Conservation (phyloP, 1,284 basidiomycete genomes). For the Trichosporon faecale region DNA sequence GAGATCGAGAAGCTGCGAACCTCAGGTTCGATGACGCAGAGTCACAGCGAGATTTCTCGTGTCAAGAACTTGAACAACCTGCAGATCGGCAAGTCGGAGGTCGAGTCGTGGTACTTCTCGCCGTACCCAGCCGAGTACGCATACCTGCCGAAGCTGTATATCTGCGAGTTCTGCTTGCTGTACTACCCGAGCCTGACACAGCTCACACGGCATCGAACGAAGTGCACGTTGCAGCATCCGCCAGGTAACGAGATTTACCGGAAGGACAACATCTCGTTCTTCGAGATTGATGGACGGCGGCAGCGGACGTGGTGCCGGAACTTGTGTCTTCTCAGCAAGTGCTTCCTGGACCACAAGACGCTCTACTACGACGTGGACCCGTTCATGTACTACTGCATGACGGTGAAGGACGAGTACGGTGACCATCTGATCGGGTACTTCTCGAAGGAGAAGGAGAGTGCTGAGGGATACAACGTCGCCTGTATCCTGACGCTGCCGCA, state of each 20-base stretch:
- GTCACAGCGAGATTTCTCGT: slow-evolving; percentile 91
- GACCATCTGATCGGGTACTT: slow-evolving; percentile 98
- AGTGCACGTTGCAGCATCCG: slow-evolving; percentile 91
- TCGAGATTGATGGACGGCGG: slow-evolving; percentile 95
- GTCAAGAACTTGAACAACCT: slow-evolving; percentile 98
- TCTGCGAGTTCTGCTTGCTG: slow-evolving; percentile 97
- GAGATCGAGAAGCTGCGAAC: slow-evolving; percentile 98
- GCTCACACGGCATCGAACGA: slow-evolving; percentile 82
- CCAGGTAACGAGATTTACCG: slow-evolving; percentile 99
- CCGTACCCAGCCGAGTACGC: slow-evolving; percentile 98
- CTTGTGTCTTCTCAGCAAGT: slow-evolving; percentile 92
- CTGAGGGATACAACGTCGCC: slow-evolving; percentile 97
- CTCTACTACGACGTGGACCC: slow-evolving; percentile 99
- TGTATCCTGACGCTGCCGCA: slow-evolving; percentile 98
- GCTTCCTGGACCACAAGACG: slow-evolving; percentile 99
- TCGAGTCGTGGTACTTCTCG: slow-evolving; percentile 99
- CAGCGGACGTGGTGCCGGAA: slow-evolving; percentile 98
- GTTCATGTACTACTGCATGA: slow-evolving; percentile 98
- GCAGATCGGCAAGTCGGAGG: slow-evolving; percentile 92
- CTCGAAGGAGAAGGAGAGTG: slow-evolving; percentile 97
- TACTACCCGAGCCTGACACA: slow-evolving; percentile 85
- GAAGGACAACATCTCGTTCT: slow-evolving; percentile 93
- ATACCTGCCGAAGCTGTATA: slow-evolving; percentile 87
- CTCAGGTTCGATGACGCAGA: slow-evolving; percentile 98
- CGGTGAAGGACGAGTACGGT: slow-evolving; percentile 82